Base-by-base conservation (phyloP, 805 yeast species). In the Yarrowia sp. region DNA sequence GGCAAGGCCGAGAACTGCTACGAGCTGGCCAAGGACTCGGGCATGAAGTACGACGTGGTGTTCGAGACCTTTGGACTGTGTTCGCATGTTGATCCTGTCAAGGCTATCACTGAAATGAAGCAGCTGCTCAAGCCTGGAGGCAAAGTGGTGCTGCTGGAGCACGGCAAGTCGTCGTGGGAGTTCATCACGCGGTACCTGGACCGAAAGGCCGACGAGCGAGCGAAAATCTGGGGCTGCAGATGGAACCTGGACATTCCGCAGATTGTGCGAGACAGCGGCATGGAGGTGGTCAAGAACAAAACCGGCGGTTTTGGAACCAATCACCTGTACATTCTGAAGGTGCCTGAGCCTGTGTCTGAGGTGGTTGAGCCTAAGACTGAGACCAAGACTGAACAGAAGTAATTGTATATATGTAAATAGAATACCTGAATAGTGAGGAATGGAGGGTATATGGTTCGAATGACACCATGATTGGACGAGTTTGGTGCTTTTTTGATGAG, bases 241-340 rank as follows among this genome's bases (percentile, higher is more conserved):
- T 95, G 98, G 98, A 95, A 95, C 75, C 80, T 95, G 70, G 98
- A 95, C 75, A 91, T 95, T 71, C 96, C 93, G 30, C 96, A 89
- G 72, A 82, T 95, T 47, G 83, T 95, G 34, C 93, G 90, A 75
- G 87, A 86, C 69, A 87, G 96, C 8, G 97, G 96, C 0, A 81
- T 95, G 68, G 93, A 90, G 71, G 84, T 95, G 52, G 91, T 92
- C 1, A 87, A 86, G 72, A 94, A 91, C 73, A 86, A 85, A 70
- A 82, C 97, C 71, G 87, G 87, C 20, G 98, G 95, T 79, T 83
- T 95, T 70, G 98, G 98, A 20, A 90, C 98, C 0, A 92, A 97
- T 6, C 93, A 74, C 39, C 74, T 74, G 70, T 78, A 76, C 66
- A 74, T 76, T 2, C 72, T 77, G 53, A 70, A 68, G 66, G 47